These are phyloP conservation scores for Candida mattraensis DNA, from an alignment of 805 yeast genomes.

Conservation along the genomic window DNA sequence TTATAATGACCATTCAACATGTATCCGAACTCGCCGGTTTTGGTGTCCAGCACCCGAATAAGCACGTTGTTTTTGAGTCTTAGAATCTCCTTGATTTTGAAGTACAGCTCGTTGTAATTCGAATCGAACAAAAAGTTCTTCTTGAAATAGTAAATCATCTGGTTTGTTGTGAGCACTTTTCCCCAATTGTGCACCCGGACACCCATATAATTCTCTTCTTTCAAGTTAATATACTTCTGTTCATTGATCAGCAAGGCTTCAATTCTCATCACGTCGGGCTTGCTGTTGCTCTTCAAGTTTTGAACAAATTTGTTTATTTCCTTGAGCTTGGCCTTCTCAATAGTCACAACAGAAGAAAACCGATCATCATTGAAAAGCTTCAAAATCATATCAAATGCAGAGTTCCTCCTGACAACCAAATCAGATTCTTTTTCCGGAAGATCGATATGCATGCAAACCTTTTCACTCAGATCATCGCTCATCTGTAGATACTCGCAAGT, in stretches of 20 bases:
- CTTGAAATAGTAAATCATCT: conserved; percentile 15
- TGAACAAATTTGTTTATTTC: conserved; percentile 6
- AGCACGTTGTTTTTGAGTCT: conserved; percentile 12
- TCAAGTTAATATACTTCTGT: conserved; percentile 4
- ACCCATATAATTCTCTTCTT: conserved; percentile 5
- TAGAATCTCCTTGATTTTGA: conserved; percentile 13
- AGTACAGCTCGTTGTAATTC: conserved; percentile 14
- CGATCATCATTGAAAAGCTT: conserved; percentile 5
- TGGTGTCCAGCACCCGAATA: conserved; percentile 12
- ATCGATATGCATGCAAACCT: conserved; percentile 6
- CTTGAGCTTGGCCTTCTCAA: neutral
- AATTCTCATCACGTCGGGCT: conserved; percentile 14
- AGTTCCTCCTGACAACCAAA: conserved; percentile 12
- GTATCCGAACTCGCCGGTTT: conserved; percentile 18
- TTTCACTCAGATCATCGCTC: conserved; percentile 8
- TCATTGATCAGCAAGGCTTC: conserved; percentile 9
- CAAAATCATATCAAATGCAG: conserved; percentile 14
- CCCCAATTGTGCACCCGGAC: conserved; percentile 8
- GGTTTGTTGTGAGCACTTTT: conserved; percentile 14
- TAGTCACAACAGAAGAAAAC: conserved; percentile 8
- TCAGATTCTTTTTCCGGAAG: conserved; percentile 2
- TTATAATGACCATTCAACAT: conserved; percentile 14
- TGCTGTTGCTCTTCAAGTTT: conserved; percentile 7
- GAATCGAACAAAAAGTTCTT: conserved; percentile 5
- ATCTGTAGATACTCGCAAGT: conserved; percentile 2